These are phyloP conservation scores for Macaranga tanarius DNA, from an alignment of 441 rosid genomes.

Conservation along the genomic window DNA sequence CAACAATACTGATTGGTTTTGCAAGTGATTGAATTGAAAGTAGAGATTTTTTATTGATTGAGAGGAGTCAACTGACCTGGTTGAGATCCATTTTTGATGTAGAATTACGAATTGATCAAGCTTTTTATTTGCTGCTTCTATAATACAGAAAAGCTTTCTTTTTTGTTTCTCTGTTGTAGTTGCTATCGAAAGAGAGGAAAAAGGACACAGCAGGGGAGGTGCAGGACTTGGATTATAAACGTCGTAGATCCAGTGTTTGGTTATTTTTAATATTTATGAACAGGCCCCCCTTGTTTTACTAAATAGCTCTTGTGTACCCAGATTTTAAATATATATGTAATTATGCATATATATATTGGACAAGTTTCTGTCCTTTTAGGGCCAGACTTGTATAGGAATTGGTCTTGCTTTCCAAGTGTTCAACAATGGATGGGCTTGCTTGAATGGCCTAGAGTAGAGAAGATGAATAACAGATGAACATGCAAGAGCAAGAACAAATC, in stretches of 20 bases:
- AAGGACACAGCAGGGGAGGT: neutral
- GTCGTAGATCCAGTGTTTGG: neutral
- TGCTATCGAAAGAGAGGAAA: neutral
- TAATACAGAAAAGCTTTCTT: too few relatives aligned
- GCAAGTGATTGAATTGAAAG: neutral
- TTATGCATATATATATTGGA: too few relatives aligned
- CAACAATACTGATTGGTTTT: too few relatives aligned
- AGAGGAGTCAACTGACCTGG: slow-evolving; percentile 34
- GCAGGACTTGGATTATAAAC: neutral
- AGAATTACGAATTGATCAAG: too few relatives aligned
- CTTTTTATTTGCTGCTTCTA: too few relatives aligned
- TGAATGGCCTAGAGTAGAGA: neutral
- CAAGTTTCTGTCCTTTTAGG: too few relatives aligned
- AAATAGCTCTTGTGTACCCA: neutral
- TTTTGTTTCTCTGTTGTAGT: neutral
- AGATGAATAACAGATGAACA: too few relatives aligned
- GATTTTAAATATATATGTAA: neutral
- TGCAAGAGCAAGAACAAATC: too few relatives aligned
- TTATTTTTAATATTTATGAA: slow-evolving; percentile 14
- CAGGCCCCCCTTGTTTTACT: neutral
- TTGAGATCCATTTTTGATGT: slow-evolving; percentile 37
- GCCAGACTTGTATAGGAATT: too few relatives aligned
- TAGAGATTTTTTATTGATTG: neutral
- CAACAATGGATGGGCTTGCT: neutral
- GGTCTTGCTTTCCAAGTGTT: too few relatives aligned